These are phyloP conservation scores for Solanum pinnatisectum DNA, from an alignment of 257 asterid species.

Conservation along the genomic window DNA sequence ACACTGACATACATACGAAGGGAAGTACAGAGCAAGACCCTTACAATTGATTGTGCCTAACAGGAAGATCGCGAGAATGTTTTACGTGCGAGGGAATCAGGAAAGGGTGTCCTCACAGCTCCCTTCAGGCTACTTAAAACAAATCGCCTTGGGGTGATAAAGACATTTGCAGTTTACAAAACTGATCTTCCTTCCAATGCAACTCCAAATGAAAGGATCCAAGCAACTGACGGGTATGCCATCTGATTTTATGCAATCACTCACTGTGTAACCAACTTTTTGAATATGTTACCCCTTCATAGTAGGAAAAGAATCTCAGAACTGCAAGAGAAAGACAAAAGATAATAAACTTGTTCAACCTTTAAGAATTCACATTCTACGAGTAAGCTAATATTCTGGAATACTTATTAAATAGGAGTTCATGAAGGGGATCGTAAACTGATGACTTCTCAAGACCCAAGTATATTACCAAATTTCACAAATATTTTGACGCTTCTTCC, in stretches of 20 bases:
- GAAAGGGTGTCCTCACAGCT: conserved; percentile 97
- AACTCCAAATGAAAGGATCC: conserved; percentile 65
- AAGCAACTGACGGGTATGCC: conserved; percentile 76
- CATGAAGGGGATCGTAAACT: not conserved
- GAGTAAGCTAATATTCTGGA: not conserved
- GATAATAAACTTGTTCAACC: not conserved
- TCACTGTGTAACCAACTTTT: not conserved
- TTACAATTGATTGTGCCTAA: conserved; percentile 8
- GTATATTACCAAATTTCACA: not conserved
- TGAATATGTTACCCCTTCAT: not conserved
- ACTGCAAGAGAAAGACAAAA: not conserved
- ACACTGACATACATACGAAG: not conserved
- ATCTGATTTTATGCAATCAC: not conserved
- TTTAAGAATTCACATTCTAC: not conserved
- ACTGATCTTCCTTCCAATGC: conserved; percentile 58
- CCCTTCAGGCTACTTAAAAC: conserved; percentile 90
- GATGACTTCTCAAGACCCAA: not conserved
- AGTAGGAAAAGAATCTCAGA: not conserved
- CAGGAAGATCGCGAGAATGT: conserved; percentile 99
- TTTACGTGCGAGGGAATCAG: conserved; percentile 90
- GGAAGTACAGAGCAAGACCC: not conserved
- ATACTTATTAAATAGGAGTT: not conserved
- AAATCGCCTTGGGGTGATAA: conserved; percentile 87
- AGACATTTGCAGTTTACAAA: conserved; percentile 91
- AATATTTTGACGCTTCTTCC: not conserved